Conservation (phyloP, 257 asterid species). For the Fraxinus americana region DNA sequence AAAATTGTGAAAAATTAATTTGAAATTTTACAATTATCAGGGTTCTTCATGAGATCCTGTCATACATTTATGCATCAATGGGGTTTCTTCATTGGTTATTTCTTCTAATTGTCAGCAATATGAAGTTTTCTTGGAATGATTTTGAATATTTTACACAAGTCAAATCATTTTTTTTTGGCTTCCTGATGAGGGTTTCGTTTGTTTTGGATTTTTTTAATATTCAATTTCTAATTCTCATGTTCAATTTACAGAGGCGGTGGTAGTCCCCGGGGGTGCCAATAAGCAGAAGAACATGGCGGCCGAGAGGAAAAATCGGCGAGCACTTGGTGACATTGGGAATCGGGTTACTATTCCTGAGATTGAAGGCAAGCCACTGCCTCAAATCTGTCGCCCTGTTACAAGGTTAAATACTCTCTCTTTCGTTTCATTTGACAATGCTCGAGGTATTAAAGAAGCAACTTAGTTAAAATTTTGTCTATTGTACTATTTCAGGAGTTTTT, state of each 20-base stretch:
- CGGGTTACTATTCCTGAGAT: slow-evolving; percentile 55
- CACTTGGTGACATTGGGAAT: slow-evolving; percentile 87
- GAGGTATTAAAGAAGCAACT: not conserved
- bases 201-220: not conserved
- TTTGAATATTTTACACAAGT: too few species aligned
- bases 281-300: slow-evolving; percentile 70
- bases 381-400: slow-evolving; percentile 70
- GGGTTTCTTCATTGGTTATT: not conserved
- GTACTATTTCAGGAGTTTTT: slow-evolving; percentile 53
- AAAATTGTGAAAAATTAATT: not conserved
- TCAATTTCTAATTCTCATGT: not conserved
- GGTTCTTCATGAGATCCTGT: too few species aligned
- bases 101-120: too few species aligned
- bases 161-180: too few species aligned
- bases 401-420: slow-evolving; percentile 37
- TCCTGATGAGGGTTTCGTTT: too few species aligned
- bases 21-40: too few species aligned
- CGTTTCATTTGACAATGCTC: not conserved
- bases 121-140: too few species aligned
- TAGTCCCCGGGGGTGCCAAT: slow-evolving; percentile 48
- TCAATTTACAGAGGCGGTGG: slow-evolving; percentile 43
- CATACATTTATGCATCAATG: not conserved
- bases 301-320: slow-evolving; percentile 69
- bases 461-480: too few species aligned
- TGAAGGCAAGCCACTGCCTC: slow-evolving; percentile 72